Conservation (phyloP, 768 basidiomycete genomes). For the Tulasnella sp. region DNA sequence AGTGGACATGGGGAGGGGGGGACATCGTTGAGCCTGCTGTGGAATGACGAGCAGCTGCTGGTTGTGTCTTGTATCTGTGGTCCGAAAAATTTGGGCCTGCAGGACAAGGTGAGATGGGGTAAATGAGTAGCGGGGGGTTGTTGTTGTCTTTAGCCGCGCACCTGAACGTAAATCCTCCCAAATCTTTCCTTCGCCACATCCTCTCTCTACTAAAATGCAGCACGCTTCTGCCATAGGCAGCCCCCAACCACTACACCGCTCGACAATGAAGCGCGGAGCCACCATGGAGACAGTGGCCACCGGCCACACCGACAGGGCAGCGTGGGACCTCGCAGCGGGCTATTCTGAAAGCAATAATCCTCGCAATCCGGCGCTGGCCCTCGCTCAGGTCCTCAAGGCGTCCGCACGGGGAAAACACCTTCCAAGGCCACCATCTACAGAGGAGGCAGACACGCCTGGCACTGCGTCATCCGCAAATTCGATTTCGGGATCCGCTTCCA, state of each 20-base stretch:
- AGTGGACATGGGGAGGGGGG: not conserved
- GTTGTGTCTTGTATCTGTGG: not conserved
- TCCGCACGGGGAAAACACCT: not conserved
- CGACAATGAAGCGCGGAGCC: not conserved
- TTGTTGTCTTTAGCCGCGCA: not conserved
- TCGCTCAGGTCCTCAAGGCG: not conserved
- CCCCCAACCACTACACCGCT: not conserved
- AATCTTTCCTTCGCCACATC: not conserved
- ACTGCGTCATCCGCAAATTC: not conserved
- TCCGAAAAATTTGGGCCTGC: not conserved
- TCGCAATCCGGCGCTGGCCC: not conserved
- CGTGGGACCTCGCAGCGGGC: not conserved
- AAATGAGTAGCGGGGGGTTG: not conserved
- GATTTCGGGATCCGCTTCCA: not conserved
- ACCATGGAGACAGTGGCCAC: not conserved
- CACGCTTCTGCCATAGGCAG: not conserved
- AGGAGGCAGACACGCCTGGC: not conserved
- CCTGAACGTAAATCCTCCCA: not conserved
- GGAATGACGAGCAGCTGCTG: not conserved
- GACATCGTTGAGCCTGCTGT: not conserved
- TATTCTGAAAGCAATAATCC: not conserved
- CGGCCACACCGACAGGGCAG: not conserved
- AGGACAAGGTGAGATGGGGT: not conserved
- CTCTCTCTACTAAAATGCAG: not conserved
- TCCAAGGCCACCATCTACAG: not conserved